Conservation (phyloP, 2,329 filamentous ascomycete genomes). For the Pleomassaria siparia region DNA sequence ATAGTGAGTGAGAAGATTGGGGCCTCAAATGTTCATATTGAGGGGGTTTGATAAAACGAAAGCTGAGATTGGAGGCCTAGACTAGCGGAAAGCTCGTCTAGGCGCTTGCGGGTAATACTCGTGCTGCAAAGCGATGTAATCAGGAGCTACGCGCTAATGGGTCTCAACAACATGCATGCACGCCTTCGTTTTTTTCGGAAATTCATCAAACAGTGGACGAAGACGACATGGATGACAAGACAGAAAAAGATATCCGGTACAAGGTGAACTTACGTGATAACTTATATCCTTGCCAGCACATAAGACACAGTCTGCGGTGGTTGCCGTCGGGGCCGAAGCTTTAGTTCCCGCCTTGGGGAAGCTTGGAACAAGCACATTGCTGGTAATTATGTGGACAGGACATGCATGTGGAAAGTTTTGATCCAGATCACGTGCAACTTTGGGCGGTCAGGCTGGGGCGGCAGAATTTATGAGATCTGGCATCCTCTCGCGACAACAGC, state of each 20-base stretch:
- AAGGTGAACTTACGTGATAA: not conserved
- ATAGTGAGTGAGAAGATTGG: not conserved
- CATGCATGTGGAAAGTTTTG: no score
- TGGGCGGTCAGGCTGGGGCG: not conserved
- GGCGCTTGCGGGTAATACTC: not conserved
- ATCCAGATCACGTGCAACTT: not conserved
- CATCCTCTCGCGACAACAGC: slow-evolving; percentile 15
- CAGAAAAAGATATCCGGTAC: not conserved
- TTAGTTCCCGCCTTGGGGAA: not conserved
- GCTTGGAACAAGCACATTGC: no score
- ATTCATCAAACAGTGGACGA: not conserved
- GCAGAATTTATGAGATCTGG: slow-evolving; percentile 28
- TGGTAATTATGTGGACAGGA: no score
- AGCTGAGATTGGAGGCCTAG: not conserved
- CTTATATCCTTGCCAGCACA: no score
- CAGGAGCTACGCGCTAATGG: not conserved
- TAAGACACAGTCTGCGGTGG: no score
- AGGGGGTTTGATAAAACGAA: not conserved
- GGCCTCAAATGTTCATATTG: not conserved
- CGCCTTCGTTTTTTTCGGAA: not conserved
- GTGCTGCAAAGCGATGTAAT: not conserved
- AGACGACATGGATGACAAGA: not conserved
- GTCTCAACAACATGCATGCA: not conserved
- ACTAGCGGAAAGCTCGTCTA: not conserved
- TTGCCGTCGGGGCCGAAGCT: not conserved